Evolutionary conservation across 2,329 filamentous ascomycete species (phyloP).

Genomic region (Cadophora gregata): DNA sequence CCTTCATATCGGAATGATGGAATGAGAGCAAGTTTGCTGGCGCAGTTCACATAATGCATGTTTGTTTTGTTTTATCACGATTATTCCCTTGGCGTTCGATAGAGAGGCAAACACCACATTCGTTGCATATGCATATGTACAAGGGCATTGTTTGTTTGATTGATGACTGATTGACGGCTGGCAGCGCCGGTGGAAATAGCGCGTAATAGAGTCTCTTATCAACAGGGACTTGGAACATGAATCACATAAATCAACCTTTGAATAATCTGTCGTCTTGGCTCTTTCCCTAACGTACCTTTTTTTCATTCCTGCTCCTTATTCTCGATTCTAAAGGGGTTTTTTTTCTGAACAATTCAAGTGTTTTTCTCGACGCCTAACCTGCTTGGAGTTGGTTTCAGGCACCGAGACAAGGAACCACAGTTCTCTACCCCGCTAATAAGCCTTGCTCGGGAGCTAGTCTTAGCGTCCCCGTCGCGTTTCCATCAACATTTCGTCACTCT

Average conservation of each 20-base stretch:
- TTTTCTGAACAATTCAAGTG: not conserved
- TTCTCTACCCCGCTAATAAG: no score
- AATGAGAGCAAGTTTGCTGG: not conserved
- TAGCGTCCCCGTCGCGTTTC: no score
- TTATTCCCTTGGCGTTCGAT: conserved; percentile 36
- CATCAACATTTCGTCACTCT: no score
- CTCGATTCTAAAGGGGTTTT: not conserved
- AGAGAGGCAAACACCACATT: conserved; percentile 39
- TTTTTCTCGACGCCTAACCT: no score
- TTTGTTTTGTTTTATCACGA: conserved; percentile 28
- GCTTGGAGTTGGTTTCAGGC: no score
- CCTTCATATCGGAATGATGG: conserved; percentile 80
- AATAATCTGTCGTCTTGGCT: not conserved
- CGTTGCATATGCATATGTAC: conserved; percentile 31
- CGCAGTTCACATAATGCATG: conserved; percentile 12
- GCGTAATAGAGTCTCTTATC: conserved; percentile 28
- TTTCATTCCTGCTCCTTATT: conserved; percentile 6
- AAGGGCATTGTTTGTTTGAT: conserved; percentile 19
- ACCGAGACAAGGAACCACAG: no score
- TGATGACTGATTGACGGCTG: conserved; percentile 16
- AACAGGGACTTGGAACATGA: conserved; percentile 21
- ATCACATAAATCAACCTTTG: conserved; percentile 14
- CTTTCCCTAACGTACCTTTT: not conserved
- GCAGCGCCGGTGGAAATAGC: conserved; percentile 14
- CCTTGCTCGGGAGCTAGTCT: no score